Evolutionary conservation across 306 rosid genomes (phyloP).

Genomic region (Parietaria judaica): DNA sequence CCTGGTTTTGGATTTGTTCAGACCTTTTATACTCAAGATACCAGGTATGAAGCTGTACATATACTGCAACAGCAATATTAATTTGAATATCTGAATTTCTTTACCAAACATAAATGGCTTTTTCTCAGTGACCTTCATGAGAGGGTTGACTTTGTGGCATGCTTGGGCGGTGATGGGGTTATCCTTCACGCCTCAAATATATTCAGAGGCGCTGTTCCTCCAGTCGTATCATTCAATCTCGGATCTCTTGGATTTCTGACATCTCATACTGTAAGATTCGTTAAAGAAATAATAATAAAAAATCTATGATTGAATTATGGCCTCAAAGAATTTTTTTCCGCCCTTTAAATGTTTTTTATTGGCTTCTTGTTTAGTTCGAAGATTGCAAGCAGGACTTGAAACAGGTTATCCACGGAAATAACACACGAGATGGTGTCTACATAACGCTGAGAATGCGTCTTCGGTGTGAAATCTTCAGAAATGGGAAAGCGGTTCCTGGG

Average conservation of each 20-base stretch:
- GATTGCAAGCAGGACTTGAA: slow-evolving; percentile 61
- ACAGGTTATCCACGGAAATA: slow-evolving; percentile 85
- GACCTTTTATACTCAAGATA: slow-evolving; percentile 90
- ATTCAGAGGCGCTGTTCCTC: slow-evolving; percentile 85
- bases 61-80: slow-evolving; percentile 14
- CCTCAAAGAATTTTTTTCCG: slow-evolving; percentile 4
- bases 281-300: slow-evolving; percentile 11
- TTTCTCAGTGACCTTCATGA: slow-evolving; percentile 77
- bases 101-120: slow-evolving; percentile 27
- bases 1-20: slow-evolving; percentile 97
- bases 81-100: slow-evolving; percentile 13
- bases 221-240: slow-evolving; percentile 91
- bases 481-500: slow-evolving; percentile 87
- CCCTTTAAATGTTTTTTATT: slow-evolving; percentile 25
- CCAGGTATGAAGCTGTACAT: slow-evolving; percentile 48
- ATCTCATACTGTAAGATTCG: slow-evolving; percentile 67
- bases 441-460: slow-evolving; percentile 98
- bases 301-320: not conserved
- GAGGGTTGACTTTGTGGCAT: slow-evolving; percentile 96
- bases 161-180: slow-evolving; percentile 99
- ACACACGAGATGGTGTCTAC: slow-evolving; percentile 75
- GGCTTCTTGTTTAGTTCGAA: slow-evolving; percentile 50
- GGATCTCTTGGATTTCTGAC: slow-evolving; percentile 98
- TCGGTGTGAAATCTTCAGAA: slow-evolving; percentile 78
- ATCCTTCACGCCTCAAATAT: slow-evolving; percentile 91